Percentiles rank a stretch among this genome's conserved stretches.
These are phyloP conservation scores for Centaurea solstitialis DNA, from an alignment of 129 eudicot species.

Conservation along the genomic window DNA sequence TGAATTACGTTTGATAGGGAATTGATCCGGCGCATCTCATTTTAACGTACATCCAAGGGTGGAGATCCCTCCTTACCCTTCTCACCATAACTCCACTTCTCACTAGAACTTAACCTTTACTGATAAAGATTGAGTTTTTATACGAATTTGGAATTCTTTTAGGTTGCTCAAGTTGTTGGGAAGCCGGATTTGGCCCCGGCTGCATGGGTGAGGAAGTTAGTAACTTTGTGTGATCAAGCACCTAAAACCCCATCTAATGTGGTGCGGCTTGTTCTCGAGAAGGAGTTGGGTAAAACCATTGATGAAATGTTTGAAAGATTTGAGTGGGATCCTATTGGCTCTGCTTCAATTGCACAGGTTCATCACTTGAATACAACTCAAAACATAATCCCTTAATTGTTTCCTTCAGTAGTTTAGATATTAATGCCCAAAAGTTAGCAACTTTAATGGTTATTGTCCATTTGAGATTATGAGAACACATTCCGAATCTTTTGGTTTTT, in stretches of 20 bases:
- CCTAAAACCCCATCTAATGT: constrained; percentile 71
- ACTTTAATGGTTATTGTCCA: background rate
- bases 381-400: constrained; percentile 3
- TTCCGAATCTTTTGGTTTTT: background rate
- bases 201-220: constrained; percentile 92
- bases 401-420: background rate
- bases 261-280: constrained; percentile 65
- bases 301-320: constrained; percentile 77
- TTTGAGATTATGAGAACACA: background rate
- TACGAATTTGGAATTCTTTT: constrained; percentile 14
- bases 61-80: too few relatives aligned
- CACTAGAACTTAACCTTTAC: background rate
- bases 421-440: background rate
- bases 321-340: constrained; percentile 81
- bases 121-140: background rate
- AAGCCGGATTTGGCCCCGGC: constrained; percentile 98
- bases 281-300: constrained; percentile 66
- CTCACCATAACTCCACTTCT: too few relatives aligned
- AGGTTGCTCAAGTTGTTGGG: constrained; percentile 95
- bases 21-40: too few relatives aligned
- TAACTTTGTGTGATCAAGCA: constrained; percentile 92
- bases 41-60: too few relatives aligned
- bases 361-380: background rate
- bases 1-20: too few relatives aligned
- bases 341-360: constrained; percentile 99